Percentiles rank a stretch among this genome's conserved stretches.
Evolutionary conservation across 371 early-diverging fungal species (phyloP).

Genomic region (Conidiobolus incongruus): DNA sequence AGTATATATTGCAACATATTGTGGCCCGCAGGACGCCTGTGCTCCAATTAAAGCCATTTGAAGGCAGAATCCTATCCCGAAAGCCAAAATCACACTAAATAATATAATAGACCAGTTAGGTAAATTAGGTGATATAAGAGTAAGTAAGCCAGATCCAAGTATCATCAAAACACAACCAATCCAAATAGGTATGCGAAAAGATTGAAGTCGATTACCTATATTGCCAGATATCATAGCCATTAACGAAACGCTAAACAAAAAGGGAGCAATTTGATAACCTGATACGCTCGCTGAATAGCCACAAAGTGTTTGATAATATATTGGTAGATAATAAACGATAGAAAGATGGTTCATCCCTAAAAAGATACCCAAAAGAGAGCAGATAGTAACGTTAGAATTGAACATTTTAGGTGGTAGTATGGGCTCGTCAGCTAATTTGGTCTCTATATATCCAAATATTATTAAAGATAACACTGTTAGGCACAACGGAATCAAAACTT

Average conservation of each 20-base stretch:
- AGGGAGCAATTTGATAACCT: too few relatives aligned
- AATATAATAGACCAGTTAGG: background rate
- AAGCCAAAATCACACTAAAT: slow-evolving; percentile 12
- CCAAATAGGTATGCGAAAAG: too few relatives aligned
- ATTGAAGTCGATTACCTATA: too few relatives aligned
- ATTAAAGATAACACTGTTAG: slow-evolving; percentile 17
- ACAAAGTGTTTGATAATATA: too few relatives aligned
- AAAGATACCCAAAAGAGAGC: too few relatives aligned
- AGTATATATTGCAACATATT: too few relatives aligned
- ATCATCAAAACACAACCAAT: slow-evolving; percentile 15
- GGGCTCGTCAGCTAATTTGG: slow-evolving; percentile 26
- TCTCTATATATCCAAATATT: slow-evolving; percentile 16
- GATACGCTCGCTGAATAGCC: too few relatives aligned
- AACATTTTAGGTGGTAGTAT: slow-evolving; percentile 23
- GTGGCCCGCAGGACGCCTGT: slow-evolving; percentile 18
- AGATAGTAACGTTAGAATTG: slow-evolving; percentile 13
- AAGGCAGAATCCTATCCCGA: slow-evolving; percentile 30
- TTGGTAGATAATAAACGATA: too few relatives aligned
- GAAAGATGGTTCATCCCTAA: too few relatives aligned
- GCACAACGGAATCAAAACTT: slow-evolving; percentile 20
- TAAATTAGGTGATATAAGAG: background rate
- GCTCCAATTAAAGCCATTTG: slow-evolving; percentile 25
- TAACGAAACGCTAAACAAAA: too few relatives aligned
- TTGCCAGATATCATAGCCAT: too few relatives aligned
- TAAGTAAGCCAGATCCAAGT: slow-evolving; percentile 13